Percentiles rank a stretch among this genome's conserved stretches.
Evolutionary conservation across 352 stramenopile genomes (phyloP).

Genomic region (Pythium coloratum): DNA sequence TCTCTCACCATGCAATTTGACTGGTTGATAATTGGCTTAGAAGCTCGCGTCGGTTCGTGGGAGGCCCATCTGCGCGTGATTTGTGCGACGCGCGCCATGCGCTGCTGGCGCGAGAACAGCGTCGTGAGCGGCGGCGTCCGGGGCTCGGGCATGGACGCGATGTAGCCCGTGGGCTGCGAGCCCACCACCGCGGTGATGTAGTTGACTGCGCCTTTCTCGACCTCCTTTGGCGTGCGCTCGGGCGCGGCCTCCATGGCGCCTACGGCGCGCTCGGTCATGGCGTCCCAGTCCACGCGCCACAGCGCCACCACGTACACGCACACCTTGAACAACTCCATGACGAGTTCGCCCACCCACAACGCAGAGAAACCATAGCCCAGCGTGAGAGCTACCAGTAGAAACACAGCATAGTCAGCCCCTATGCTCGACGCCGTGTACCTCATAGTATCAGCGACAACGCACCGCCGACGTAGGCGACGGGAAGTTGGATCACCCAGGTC

Average conservation of each 20-base stretch:
- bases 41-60: conserved; percentile 15
- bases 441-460: not conserved
- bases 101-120: conserved; percentile 36
- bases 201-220: conserved; percentile 56
- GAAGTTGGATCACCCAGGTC: conserved; percentile 69
- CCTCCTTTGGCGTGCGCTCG: conserved; percentile 32
- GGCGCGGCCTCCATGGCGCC: conserved; percentile 44
- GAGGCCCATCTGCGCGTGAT: conserved; percentile 28
- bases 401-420: not conserved
- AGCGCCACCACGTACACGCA: conserved; percentile 46
- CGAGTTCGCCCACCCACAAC: conserved; percentile 62
- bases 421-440: no score
- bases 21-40: conserved; percentile 23
- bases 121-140: conserved; percentile 47
- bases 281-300: conserved; percentile 44
- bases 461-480: conserved; percentile 55
- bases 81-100: conserved; percentile 25
- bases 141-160: conserved; percentile 41
- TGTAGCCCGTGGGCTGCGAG: conserved; percentile 56
- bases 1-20: conserved; percentile 11
- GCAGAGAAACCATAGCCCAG: conserved; percentile 58
- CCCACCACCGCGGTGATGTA: conserved; percentile 63
- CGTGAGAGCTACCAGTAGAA: conserved; percentile 31
- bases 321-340: conserved; percentile 71
- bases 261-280: conserved; percentile 47